Conservation (phyloP, 441 rosid genomes). For the Euphorbia schlechtendalii region DNA sequence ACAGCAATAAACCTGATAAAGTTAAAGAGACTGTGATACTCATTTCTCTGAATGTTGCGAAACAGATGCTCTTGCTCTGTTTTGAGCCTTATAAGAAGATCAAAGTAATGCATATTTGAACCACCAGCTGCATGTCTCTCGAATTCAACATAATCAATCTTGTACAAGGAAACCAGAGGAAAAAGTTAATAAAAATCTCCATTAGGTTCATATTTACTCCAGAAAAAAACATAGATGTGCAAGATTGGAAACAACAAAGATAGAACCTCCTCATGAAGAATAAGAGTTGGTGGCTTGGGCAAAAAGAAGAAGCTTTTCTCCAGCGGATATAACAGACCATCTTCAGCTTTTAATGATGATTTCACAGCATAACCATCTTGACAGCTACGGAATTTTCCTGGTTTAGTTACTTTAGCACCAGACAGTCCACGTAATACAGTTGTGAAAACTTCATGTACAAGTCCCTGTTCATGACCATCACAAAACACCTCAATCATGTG, state of each 20-base stretch:
- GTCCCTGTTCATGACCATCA: slow-evolving; percentile 47
- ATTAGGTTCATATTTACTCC: neutral
- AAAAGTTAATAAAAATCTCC: slow-evolving; percentile 1
- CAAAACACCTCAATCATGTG: no score
- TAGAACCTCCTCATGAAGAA: slow-evolving; percentile 90
- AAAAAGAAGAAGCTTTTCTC: slow-evolving; percentile 97
- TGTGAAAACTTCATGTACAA: slow-evolving; percentile 91
- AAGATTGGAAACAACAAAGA: slow-evolving; percentile 6
- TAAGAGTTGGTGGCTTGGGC: slow-evolving; percentile 97
- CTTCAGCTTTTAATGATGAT: slow-evolving; percentile 97
- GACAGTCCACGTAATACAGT: slow-evolving; percentile 76
- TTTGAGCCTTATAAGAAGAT: slow-evolving; percentile 85
- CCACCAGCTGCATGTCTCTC: slow-evolving; percentile 99
- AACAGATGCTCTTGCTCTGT: slow-evolving; percentile 98
- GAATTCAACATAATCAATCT: slow-evolving; percentile 96
- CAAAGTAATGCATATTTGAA: slow-evolving; percentile 98
- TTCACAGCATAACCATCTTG: slow-evolving; percentile 98
- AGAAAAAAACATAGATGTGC: neutral
- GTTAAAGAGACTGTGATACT: slow-evolving; percentile 79
- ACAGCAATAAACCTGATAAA: slow-evolving; percentile 62
- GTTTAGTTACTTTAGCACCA: slow-evolving; percentile 92
- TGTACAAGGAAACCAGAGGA: slow-evolving; percentile 14
- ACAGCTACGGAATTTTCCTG: slow-evolving; percentile 94
- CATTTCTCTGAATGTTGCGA: slow-evolving; percentile 91
- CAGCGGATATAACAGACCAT: slow-evolving; percentile 90